These are phyloP conservation scores for Quercus aquifolioides DNA, from an alignment of 306 rosid species.

Conservation along the genomic window DNA sequence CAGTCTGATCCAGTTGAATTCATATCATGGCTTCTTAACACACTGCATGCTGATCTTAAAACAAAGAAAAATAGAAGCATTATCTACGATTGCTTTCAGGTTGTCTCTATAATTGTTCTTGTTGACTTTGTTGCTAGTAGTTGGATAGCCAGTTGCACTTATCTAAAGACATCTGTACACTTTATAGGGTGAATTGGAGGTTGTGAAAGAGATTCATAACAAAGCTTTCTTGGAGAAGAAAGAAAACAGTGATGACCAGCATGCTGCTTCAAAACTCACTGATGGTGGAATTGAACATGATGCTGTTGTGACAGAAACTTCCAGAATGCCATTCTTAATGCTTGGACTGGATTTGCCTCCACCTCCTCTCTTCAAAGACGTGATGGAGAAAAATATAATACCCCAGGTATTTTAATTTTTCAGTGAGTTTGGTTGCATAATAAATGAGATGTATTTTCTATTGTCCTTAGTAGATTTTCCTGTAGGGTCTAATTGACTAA, in stretches of 20 bases:
- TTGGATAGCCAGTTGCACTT: constrained; percentile 4
- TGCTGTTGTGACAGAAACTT: constrained; percentile 49
- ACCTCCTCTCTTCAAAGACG: constrained; percentile 95
- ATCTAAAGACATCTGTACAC: constrained; percentile 10
- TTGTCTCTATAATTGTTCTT: constrained; percentile 21
- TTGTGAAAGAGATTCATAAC: constrained; percentile 77
- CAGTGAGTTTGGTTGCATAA: neutral
- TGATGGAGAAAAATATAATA: constrained; percentile 97
- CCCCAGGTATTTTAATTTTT: constrained; percentile 67
- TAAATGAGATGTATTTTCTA: neutral
- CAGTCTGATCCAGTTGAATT: constrained; percentile 98
- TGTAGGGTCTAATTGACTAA: neutral
- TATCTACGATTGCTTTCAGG: constrained; percentile 91
- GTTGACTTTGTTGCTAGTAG: constrained; percentile 17
- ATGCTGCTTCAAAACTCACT: constrained; percentile 26
- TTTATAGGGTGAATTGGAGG: constrained; percentile 91
- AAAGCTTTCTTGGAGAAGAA: constrained; percentile 53
- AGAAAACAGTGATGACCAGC: constrained; percentile 49
- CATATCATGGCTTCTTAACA: constrained; percentile 96
- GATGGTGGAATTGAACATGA: constrained; percentile 50
- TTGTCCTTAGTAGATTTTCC: neutral
- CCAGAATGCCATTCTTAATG: constrained; percentile 90
- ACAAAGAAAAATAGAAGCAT: constrained; percentile 79
- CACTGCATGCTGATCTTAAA: constrained; percentile 78
- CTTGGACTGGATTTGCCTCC: constrained; percentile 97